Percentiles rank a stretch among this genome's conserved stretches.
Evolutionary conservation across 495 filamentous ascomycete genomes (phyloP).

Genomic region (Xylaria nigripes): DNA sequence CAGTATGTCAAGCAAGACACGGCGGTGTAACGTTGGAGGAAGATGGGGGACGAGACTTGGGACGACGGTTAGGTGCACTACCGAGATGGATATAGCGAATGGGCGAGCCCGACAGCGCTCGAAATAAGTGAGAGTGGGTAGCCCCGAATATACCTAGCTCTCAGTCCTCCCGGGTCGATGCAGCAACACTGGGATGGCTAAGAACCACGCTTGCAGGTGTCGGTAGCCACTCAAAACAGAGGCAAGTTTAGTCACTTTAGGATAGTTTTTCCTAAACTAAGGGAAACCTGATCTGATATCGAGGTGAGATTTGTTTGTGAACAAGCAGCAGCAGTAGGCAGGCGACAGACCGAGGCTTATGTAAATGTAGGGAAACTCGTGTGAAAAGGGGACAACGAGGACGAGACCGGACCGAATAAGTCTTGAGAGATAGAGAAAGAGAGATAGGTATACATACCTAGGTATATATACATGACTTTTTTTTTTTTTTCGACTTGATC

Average conservation of each 20-base stretch:
- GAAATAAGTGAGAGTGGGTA: conserved; percentile 11
- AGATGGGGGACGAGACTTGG: conserved; percentile 13
- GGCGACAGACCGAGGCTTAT: background rate
- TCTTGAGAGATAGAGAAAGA: background rate
- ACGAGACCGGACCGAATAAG: background rate
- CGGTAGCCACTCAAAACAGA: conserved; percentile 12
- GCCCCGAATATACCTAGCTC: conserved; percentile 9
- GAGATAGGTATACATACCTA: background rate
- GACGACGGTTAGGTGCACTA: conserved; percentile 9
- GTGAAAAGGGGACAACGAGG: background rate
- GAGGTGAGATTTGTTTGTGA: conserved; percentile 1
- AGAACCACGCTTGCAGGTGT: conserved; percentile 6
- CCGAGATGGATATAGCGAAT: background rate
- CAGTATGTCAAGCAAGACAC: conserved; percentile 18
- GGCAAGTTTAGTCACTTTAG: background rate
- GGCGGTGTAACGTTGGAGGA: conserved; percentile 19
- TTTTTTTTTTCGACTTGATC: background rate
- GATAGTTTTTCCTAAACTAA: background rate
- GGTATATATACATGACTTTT: background rate
- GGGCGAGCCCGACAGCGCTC: conserved; percentile 5
- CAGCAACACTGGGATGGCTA: conserved; percentile 17
- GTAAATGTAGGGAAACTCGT: background rate
- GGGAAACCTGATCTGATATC: conserved; percentile 8
- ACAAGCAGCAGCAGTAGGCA: conserved; percentile 4
- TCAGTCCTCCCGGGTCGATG: conserved; percentile 22